These are phyloP conservation scores for Tricholoma saponaceum DNA, from an alignment of 768 basidiomycete species.

Conservation along the genomic window DNA sequence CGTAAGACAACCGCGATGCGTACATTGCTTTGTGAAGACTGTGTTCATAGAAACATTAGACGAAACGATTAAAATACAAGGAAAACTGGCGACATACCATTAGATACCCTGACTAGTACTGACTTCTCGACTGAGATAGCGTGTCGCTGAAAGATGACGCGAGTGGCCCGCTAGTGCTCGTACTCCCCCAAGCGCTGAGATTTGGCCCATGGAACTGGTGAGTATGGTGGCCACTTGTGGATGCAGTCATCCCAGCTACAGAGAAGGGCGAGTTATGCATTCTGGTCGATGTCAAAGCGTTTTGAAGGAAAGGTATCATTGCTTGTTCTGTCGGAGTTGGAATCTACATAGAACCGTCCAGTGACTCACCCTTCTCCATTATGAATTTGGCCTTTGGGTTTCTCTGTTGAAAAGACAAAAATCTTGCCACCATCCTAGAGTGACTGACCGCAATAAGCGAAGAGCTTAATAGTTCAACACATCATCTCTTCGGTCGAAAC, in stretches of 20 bases:
- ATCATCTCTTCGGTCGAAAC: too few relatives aligned
- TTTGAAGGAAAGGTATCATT: background rate
- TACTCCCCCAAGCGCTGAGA: conserved; percentile 47
- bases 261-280: conserved; percentile 48
- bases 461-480: too few relatives aligned
- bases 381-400: too few relatives aligned
- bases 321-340: too few relatives aligned
- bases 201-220: conserved; percentile 28
- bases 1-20: conserved; percentile 3
- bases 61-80: background rate
- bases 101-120: conserved; percentile 79
- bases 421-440: too few relatives aligned
- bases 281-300: background rate
- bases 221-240: conserved; percentile 42
- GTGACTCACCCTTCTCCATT: too few relatives aligned
- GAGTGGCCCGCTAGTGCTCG: conserved; percentile 37
- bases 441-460: too few relatives aligned
- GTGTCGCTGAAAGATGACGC: conserved; percentile 57
- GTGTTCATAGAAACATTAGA: background rate
- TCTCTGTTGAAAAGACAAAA: too few relatives aligned
- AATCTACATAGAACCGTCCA: too few relatives aligned
- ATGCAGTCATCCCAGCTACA: conserved; percentile 59
- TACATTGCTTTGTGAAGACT: conserved; percentile 57
- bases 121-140: conserved; percentile 67
- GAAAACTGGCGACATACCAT: conserved; percentile 47